A percentile compares a stretch with the other conserved stretches of the same genome.
phyloP scores from a whole-genome alignment of 257 asterid species.

The Galeopsis tetrahit region DNA sequence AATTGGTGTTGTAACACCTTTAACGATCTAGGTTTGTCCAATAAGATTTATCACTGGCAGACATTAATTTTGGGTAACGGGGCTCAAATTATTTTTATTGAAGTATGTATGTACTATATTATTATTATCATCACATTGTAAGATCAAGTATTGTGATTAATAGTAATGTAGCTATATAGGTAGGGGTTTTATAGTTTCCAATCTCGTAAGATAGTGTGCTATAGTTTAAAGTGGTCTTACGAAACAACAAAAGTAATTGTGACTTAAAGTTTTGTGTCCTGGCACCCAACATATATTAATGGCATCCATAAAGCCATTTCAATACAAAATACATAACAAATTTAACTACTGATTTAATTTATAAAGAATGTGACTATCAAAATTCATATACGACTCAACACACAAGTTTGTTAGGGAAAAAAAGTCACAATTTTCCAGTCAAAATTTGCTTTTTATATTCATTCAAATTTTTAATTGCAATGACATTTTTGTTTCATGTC shows the following conservation, averaged over 20 bases:
- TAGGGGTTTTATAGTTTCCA: not conserved
- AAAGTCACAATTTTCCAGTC: too few species aligned
- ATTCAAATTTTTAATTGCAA: too few species aligned
- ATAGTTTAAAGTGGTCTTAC: slow-evolving; percentile 6
- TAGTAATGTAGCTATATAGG: not conserved
- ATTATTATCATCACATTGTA: not conserved
- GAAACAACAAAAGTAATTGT: slow-evolving; percentile 24
- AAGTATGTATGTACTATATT: not conserved
- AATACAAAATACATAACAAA: not conserved
- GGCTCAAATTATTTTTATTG: not conserved
- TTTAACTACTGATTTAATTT: not conserved
- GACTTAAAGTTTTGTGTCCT: slow-evolving; percentile 27
- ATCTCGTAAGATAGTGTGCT: not conserved
- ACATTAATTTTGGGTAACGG: too few species aligned
- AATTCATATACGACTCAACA: too few species aligned
- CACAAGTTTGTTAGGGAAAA: too few species aligned
- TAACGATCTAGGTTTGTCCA: too few species aligned
- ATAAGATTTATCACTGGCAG: too few species aligned
- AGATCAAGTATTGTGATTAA: not conserved
- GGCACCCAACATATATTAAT: slow-evolving; percentile 30
- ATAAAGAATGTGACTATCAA: not conserved
- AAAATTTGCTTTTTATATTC: too few species aligned
- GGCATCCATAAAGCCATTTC: not conserved
- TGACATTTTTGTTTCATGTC: too few species aligned
- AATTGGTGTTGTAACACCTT: too few species aligned